phyloP scores from a whole-genome alignment of 2,329 filamentous ascomycete genomes.

The Sclerotinia nivalis region DNA sequence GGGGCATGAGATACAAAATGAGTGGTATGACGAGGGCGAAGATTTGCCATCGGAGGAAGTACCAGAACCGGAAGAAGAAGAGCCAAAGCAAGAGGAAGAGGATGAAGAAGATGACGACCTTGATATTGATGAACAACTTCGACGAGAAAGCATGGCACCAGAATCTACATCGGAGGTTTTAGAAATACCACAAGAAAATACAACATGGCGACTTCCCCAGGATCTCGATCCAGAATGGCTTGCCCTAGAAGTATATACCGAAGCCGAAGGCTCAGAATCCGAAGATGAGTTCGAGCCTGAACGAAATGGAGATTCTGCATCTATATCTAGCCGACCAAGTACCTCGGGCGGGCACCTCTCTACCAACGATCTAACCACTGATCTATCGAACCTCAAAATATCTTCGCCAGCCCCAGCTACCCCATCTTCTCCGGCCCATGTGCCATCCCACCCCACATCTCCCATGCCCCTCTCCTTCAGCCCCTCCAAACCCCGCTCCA shows the following conservation, averaged over 20 bases:
- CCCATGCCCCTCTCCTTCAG: constrained; percentile 14
- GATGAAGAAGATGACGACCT: constrained; percentile 41
- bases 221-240: constrained; percentile 74
- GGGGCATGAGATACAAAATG: constrained; percentile 33
- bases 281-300: constrained; percentile 47
- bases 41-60: constrained; percentile 24
- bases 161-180: constrained; percentile 19
- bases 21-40: constrained; percentile 30
- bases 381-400: constrained; percentile 35
- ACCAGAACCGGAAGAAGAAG: constrained; percentile 38
- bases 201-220: constrained; percentile 56
- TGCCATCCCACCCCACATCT: constrained; percentile 18
- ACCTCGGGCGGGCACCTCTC: constrained; percentile 28
- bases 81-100: constrained; percentile 31
- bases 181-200: constrained; percentile 19
- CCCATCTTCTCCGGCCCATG: constrained; percentile 25
- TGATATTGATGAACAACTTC: constrained; percentile 39
- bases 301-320: constrained; percentile 34
- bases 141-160: constrained; percentile 37
- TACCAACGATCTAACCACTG: constrained; percentile 26
- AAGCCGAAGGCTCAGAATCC: constrained; percentile 54
- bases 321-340: constrained; percentile 31
- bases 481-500: constrained; percentile 29
- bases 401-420: constrained; percentile 30
- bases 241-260: constrained; percentile 70